Percentiles rank a stretch among this genome's conserved stretches.
phyloP scores from a whole-genome alignment of 2,329 filamentous ascomycete species.

The Penicillium sp. region DNA sequence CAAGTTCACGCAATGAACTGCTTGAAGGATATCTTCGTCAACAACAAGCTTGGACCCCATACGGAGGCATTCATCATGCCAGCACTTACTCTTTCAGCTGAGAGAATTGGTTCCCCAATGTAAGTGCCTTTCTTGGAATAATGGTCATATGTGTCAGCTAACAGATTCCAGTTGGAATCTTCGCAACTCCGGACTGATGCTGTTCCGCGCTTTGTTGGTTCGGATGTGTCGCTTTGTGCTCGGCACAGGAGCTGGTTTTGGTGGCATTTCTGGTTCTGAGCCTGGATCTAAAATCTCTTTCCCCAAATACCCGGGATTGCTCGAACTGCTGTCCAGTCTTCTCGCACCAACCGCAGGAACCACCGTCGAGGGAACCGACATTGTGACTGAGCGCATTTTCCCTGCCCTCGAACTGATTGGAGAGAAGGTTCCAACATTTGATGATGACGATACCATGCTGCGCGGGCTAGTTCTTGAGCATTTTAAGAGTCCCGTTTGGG shows the following conservation, averaged over 20 bases:
- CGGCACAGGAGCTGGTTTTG: slow-evolving; percentile 51
- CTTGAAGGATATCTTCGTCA: slow-evolving; percentile 87
- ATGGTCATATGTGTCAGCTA: slow-evolving; percentile 1
- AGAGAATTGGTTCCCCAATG: slow-evolving; percentile 75
- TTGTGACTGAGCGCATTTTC: slow-evolving; percentile 45
- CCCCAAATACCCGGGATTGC: slow-evolving; percentile 41
- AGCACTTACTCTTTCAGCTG: slow-evolving; percentile 76
- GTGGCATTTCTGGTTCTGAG: slow-evolving; percentile 45
- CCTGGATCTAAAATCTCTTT: slow-evolving; percentile 42
- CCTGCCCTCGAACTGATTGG: slow-evolving; percentile 49
- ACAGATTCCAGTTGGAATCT: slow-evolving; percentile 72
- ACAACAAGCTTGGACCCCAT: slow-evolving; percentile 69
- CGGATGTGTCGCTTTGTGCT: slow-evolving; percentile 50
- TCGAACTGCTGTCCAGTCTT: slow-evolving; percentile 38
- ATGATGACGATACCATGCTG: slow-evolving; percentile 34
- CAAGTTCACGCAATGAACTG: slow-evolving; percentile 97
- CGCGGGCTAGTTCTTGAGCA: slow-evolving; percentile 36
- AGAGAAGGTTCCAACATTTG: slow-evolving; percentile 41
- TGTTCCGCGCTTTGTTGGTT: slow-evolving; percentile 81
- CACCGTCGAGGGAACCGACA: slow-evolving; percentile 29
- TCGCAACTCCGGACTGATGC: slow-evolving; percentile 86
- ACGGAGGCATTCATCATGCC: slow-evolving; percentile 73
- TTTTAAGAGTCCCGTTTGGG: slow-evolving; percentile 46
- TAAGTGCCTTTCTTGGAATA: slow-evolving; percentile 41
- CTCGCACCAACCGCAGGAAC: slow-evolving; percentile 27